A percentile compares a stretch with the other conserved stretches of the same genome.
phyloP scores from a whole-genome alignment of 768 basidiomycete genomes.

The Lactarius psammicola region DNA sequence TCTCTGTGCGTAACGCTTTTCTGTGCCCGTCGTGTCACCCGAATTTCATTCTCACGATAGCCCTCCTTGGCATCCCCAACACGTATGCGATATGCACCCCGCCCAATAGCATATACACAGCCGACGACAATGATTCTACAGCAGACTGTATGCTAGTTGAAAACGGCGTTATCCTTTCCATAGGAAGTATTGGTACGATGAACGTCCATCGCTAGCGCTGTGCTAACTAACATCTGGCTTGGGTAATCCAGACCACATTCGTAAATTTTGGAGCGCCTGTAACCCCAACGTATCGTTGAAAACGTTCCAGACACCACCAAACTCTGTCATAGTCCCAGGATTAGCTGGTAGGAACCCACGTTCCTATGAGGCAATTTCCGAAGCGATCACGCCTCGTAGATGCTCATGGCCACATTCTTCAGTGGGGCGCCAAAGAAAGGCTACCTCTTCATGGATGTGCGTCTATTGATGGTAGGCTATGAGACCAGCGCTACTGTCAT shows the following conservation, averaged over 20 bases:
- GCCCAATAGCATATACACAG: conserved; percentile 61
- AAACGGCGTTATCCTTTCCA: conserved; percentile 13
- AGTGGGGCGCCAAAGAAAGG: conserved; percentile 69
- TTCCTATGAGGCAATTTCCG: conserved; percentile 6
- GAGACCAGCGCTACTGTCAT: neutral
- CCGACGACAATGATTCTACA: conserved; percentile 42
- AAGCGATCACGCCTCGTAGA: conserved; percentile 42
- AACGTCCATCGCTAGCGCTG: neutral
- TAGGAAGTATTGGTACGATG: conserved; percentile 28
- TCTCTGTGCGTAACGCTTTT: neutral
- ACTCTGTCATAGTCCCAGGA: conserved; percentile 65
- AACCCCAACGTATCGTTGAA: conserved; percentile 34
- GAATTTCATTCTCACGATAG: neutral
- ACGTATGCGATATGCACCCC: conserved; percentile 60
- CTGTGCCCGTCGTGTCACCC: neutral
- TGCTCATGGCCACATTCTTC: conserved; percentile 75
- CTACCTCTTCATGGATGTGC: conserved; percentile 58
- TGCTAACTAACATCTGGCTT: too few species aligned
- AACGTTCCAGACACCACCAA: conserved; percentile 30
- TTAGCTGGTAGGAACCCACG: conserved; percentile 53
- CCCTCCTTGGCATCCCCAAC: conserved; percentile 25
- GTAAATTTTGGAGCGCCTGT: conserved; percentile 32
- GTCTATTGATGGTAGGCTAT: conserved; percentile 55
- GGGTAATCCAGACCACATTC: conserved; percentile 28
- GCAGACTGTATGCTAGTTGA: conserved; percentile 22